A percentile compares a stretch with the other conserved stretches of the same genome.
These are phyloP conservation scores for Leishmania major DNA, from an alignment of 208 protist species.

Conservation along the genomic window DNA sequence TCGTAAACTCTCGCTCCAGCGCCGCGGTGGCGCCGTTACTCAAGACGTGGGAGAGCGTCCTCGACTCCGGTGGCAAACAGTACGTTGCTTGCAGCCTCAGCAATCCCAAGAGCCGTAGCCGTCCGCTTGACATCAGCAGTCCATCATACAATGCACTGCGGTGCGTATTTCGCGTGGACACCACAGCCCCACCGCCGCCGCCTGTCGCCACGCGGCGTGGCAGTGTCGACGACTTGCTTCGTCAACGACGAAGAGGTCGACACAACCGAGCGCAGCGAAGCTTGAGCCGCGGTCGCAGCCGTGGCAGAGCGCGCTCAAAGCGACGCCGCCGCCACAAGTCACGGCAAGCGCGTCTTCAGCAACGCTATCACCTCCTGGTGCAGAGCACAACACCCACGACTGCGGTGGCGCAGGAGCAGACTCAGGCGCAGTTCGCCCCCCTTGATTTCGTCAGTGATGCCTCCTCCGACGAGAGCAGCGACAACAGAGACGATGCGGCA, in stretches of 20 bases:
- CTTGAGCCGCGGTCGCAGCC: slow-evolving; percentile 12
- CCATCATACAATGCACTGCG: slow-evolving; percentile 36
- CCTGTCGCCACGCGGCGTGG: neutral
- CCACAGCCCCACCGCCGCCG: neutral
- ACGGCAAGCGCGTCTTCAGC: slow-evolving; percentile 10
- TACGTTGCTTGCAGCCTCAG: slow-evolving; percentile 27
- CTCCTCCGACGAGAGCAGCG: neutral
- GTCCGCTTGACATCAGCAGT: slow-evolving; percentile 42
- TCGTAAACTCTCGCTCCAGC: slow-evolving; percentile 30
- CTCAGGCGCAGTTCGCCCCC: slow-evolving; percentile 4
- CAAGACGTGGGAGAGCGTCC: slow-evolving; percentile 22
- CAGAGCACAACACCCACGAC: neutral
- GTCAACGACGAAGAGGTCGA: neutral
- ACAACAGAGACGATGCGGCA: neutral
- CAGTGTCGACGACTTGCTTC: neutral
- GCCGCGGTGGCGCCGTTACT: slow-evolving; percentile 14
- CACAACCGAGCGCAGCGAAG: slow-evolving; percentile 4
- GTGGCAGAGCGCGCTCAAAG: slow-evolving; percentile 13
- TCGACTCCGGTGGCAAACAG: slow-evolving; percentile 19
- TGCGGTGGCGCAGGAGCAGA: neutral
- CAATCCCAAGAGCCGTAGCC: slow-evolving; percentile 38
- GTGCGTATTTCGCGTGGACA: slow-evolving; percentile 25
- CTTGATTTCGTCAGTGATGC: slow-evolving; percentile 1
- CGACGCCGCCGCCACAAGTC: slow-evolving; percentile 5
- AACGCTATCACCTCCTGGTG: slow-evolving; percentile 17